These are phyloP conservation scores for Fusarium annulatum DNA, from an alignment of 2,329 filamentous ascomycete species.

Conservation along the genomic window DNA sequence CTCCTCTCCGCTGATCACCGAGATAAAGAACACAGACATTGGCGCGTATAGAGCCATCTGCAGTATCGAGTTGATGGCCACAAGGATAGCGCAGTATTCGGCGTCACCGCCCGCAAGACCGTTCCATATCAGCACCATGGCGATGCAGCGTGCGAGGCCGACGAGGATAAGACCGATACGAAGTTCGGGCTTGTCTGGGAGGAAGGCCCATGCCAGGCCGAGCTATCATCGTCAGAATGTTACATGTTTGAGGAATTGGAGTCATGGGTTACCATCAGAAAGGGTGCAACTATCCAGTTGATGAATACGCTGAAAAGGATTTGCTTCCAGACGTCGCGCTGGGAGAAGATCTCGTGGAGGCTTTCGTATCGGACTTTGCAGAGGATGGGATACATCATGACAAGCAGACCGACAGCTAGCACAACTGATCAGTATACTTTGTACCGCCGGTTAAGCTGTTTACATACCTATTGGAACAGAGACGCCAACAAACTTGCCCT, in stretches of 20 bases:
- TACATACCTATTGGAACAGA: conserved; percentile 72
- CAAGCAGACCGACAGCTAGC: conserved; percentile 78
- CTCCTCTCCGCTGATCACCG: conserved; percentile 68
- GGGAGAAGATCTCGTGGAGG: conserved; percentile 72
- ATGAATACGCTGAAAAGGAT: conserved; percentile 79
- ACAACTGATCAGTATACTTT: background rate
- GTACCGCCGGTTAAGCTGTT: background rate
- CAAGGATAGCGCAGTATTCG: conserved; percentile 86
- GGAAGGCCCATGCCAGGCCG: conserved; percentile 74
- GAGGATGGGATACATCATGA: conserved; percentile 96
- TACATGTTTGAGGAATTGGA: background rate
- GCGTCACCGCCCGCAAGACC: conserved; percentile 75
- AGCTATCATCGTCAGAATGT: conserved; percentile 56
- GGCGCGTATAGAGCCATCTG: conserved; percentile 81
- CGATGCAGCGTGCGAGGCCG: conserved; percentile 77
- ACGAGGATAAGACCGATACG: conserved; percentile 81
- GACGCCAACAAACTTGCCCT: conserved; percentile 77
- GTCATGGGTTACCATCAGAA: conserved; percentile 74
- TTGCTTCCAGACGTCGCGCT: conserved; percentile 78
- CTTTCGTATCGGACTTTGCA: conserved; percentile 87
- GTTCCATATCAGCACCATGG: conserved; percentile 74
- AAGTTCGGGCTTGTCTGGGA: conserved; percentile 67
- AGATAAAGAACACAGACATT: conserved; percentile 75
- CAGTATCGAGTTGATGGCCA: conserved; percentile 79
- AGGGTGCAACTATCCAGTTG: conserved; percentile 86